Evolutionary conservation across 2,329 filamentous ascomycete species (phyloP), one percentile per base, ranked within the genome.

Genomic region (Xylariaceae sp.): DNA sequence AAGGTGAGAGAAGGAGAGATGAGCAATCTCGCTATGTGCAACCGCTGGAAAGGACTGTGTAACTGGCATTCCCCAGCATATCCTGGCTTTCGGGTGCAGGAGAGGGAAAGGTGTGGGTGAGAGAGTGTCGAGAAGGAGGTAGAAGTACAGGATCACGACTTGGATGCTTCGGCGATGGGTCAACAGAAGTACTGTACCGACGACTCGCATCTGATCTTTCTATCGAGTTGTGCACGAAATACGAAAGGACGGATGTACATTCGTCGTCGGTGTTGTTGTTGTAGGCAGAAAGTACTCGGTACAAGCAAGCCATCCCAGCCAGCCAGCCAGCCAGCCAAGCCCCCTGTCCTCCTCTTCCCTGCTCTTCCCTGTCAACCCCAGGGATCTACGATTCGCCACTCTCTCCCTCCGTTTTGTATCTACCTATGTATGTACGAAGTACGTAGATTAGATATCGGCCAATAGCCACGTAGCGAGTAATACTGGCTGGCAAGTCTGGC

Each of bases 21-120:
- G 64, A 67, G 63, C 63, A 64, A 69, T 67, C 66, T 69, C 60
- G 66, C 62, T 59, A 63, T 65, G 67, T 67, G 53, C 62, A 60
- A 69, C 67, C 64, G 53, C 39, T 39, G 49, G 57, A 13, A 54
- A 64, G 62, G 58, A 64, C 56, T 59, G 63, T 68, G 60, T 61
- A 57, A 67, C 55, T 56, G 58, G 61, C 44, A 58, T 62, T 53
- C 59, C 59, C 58, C 57, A 62, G 57, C 57, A 65, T 53, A 45
- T 54, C 53, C 62, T 59, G 57, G 52, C 50, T 50, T 55, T 59
- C 49, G 57, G 61, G 53, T 48, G 34, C 23, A 30, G 4, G 23
- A 30, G 23, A 18, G 17, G 17, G 17, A 18, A 2, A 18, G 17
- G 17, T 18, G 17, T 18, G 17, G 23, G 23, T 30, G 23, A 30